Evolutionary conservation across 1,284 basidiomycete genomes (phyloP), one percentile per base, ranked within the genome.

Genomic region (Ganoderma meredithae): DNA sequence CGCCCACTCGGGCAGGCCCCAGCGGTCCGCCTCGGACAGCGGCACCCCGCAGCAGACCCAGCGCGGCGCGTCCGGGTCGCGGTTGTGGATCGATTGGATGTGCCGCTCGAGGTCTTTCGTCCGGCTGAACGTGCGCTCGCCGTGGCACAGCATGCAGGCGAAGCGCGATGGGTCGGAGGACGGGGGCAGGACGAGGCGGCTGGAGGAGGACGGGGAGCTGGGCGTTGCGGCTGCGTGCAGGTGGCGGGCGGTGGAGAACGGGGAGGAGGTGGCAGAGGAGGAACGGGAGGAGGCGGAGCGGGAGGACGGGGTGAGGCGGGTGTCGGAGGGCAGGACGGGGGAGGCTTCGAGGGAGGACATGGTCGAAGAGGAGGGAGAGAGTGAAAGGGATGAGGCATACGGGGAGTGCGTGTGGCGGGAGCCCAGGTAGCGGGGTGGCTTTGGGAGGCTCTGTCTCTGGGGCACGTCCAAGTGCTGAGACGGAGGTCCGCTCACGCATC

Each of bases 11-110:
- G 58, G 58, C 36, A 60, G 36, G 10, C n/a, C 36, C 58, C 58
- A 60, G 58, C 39, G 58, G 58, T 60, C 58, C 33, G 58, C 58
- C 58, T 60, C 58, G 63, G 72, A 47, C 68, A 73, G 36, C 66
- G 74, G 47, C 71, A 75, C 64, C 55, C 67, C 58, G 73, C 75
- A 56, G 61, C 56, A 33, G 62, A 58, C 12, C 67, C 67, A 68
- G 19, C 19, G 27, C n/a, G 52, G 62, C 47, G 62, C 65, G 36
- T 56, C 36, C 9, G 65, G 36, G 41, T 36, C 44, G 67, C 59
- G 63, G 63, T 22, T 25, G 67, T 64, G 67, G 36, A 64, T 58
- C 59, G 63, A 60, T 27, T 31, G 44, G 60, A 64, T 39, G 63
- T 68, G 67, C 9, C 67, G 67, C 63, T 55, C 59, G 63, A 64